A percentile compares a stretch with the other conserved stretches of the same genome.
Conservation (phyloP, 2,329 filamentous ascomycete species). For the Diaporthe capsici region DNA sequence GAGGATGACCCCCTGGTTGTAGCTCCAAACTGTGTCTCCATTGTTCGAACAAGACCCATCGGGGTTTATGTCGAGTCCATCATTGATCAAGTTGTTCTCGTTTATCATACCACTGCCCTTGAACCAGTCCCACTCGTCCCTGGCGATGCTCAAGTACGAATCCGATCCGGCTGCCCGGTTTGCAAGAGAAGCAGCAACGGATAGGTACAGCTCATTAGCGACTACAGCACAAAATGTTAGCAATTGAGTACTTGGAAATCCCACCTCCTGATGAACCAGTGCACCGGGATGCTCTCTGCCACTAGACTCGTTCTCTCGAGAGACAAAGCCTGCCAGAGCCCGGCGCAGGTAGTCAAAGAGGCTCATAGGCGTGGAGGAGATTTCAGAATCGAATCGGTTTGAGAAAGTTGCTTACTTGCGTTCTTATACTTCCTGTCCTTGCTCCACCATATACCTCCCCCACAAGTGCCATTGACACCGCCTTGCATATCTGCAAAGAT, state of each 20-base stretch:
- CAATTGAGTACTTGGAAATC: neutral
- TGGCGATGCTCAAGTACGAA: slow-evolving; percentile 62
- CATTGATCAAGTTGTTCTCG: slow-evolving; percentile 63
- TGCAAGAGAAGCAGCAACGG: slow-evolving; percentile 66
- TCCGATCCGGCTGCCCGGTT: slow-evolving; percentile 57
- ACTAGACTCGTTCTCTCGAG: neutral
- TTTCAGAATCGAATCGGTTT: neutral
- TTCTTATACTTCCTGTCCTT: slow-evolving; percentile 66
- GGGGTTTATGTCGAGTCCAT: slow-evolving; percentile 61
- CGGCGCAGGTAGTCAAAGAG: neutral
- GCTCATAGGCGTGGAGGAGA: neutral
- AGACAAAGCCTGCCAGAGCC: too few relatives aligned
- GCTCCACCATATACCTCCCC: slow-evolving; percentile 71
- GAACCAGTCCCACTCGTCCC: slow-evolving; percentile 67
- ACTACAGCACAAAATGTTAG: slow-evolving; percentile 45
- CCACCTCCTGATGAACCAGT: neutral
- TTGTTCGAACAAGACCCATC: slow-evolving; percentile 64
- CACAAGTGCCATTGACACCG: slow-evolving; percentile 60
- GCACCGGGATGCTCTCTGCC: too few relatives aligned
- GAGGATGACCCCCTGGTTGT: slow-evolving; percentile 70
- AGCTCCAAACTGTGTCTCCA: slow-evolving; percentile 61
- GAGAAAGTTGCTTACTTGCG: slow-evolving; percentile 48
- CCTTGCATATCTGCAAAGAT: slow-evolving; percentile 70
- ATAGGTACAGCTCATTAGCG: slow-evolving; percentile 70
- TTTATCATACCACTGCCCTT: slow-evolving; percentile 65